Base-by-base conservation (phyloP, 768 basidiomycete genomes). In the Mycena belliarum region DNA sequence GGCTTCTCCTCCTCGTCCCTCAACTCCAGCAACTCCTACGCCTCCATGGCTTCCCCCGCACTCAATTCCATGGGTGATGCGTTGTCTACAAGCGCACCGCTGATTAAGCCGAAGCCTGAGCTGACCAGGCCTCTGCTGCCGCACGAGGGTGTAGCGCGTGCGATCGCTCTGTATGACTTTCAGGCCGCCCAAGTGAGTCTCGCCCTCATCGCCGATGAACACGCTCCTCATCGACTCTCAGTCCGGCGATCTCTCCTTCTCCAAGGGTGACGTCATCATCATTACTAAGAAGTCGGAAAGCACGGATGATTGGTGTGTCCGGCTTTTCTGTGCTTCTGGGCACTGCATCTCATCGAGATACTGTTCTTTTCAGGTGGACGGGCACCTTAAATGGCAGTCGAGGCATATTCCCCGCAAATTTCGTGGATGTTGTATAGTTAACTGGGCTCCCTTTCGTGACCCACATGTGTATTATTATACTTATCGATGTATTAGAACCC, bases 321-420 rank as follows among this genome's bases (percentile, higher is more conserved):
- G 6, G 3, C 3, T n/a, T 18, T 38, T n/a, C 18, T 38, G 18
- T 38, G 33, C 14, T 6, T 35, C 11, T 35, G 12, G 18, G 6
- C 10, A n/a, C 20, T n/a, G n/a, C 20, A 32, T 32, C 29, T 38
- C n/a, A n/a, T n/a, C n/a, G n/a, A n/a, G 37, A 35, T 4, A 4
- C 20, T 4, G 18, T 8, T n/a, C 51, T 43, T 45, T 23, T 21
- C 56, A 91, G 89, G 89, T 93, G 91, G 91, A 87, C 78, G 15
- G 91, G 91, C n/a, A 87, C 82, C 66, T 59, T 85, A 2, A 72
- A 81, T 21, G 80, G 79, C 16, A 70, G 77, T 37, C 75, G 82
- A 62, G 91, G 91, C 0, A 81, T 87, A 43, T 93, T 93, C 70
- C 91, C 91, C 32, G 91, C 91, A 16, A 92, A 92, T 69, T 91